These are phyloP conservation scores for Candida incommunis DNA, from an alignment of 805 yeast genomes.

Conservation along the genomic window DNA sequence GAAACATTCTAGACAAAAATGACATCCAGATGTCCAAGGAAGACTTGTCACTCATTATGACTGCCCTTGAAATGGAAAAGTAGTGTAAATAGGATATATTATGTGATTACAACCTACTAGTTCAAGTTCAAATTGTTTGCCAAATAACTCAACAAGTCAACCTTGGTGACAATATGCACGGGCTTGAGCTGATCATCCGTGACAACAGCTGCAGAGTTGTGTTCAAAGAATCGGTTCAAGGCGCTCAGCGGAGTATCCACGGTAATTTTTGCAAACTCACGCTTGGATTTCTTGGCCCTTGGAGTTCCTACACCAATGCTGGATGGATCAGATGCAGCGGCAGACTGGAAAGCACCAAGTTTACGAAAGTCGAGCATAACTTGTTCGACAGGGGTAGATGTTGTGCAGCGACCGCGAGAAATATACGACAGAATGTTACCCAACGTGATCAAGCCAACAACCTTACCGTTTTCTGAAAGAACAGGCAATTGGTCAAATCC, in stretches of 20 bases:
- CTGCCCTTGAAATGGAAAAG: conserved; percentile 6
- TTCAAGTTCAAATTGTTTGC: conserved; percentile 10
- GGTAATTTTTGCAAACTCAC: conserved; percentile 53
- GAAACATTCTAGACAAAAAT: conserved; percentile 8
- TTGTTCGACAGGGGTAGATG: conserved; percentile 39
- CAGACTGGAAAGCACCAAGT: conserved; percentile 38
- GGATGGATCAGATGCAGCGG: conserved; percentile 43
- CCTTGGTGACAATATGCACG: conserved; percentile 75
- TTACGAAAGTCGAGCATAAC: conserved; percentile 65
- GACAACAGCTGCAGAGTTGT: conserved; percentile 70
- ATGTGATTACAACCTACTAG: neutral
- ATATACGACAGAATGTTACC: conserved; percentile 56
- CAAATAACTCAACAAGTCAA: conserved; percentile 49
- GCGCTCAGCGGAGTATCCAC: conserved; percentile 50
- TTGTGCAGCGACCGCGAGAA: conserved; percentile 43
- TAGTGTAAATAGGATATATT: neutral
- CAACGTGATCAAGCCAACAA: conserved; percentile 64
- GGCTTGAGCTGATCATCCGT: conserved; percentile 48
- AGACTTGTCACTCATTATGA: conserved; percentile 9
- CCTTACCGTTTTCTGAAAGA: conserved; percentile 39
- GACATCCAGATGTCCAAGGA: conserved; percentile 11
- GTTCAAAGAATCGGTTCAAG: conserved; percentile 68
- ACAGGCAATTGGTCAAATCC: conserved; percentile 84
- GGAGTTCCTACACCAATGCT: conserved; percentile 28
- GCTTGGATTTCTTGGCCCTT: conserved; percentile 40